Percentiles rank a stretch among this genome's conserved stretches.
Evolutionary conservation across 2,329 filamentous ascomycete species (phyloP).

Genomic region (Trichoderma atroviride): DNA sequence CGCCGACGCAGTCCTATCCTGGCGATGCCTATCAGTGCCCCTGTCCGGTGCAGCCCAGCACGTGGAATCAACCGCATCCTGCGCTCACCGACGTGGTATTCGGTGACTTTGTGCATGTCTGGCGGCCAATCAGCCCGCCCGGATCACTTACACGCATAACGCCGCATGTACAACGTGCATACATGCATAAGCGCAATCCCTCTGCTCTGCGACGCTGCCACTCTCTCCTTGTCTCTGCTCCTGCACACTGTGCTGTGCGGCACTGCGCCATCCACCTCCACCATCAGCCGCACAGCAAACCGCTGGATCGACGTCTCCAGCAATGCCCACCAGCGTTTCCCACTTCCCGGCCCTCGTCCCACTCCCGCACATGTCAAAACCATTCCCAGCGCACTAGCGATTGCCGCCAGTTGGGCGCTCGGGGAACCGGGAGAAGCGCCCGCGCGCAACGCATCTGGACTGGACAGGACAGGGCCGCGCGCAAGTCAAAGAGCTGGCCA

Average conservation of each 20-base stretch:
- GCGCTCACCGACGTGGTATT: slow-evolving; percentile 21
- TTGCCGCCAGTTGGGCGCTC: slow-evolving; percentile 22
- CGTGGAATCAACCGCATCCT: slow-evolving; percentile 12
- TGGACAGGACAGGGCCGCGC: not conserved
- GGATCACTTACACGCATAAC: slow-evolving; percentile 20
- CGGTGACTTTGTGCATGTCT: slow-evolving; percentile 17
- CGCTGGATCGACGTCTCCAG: slow-evolving; percentile 13
- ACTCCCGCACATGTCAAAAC: slow-evolving; percentile 25
- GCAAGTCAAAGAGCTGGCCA: not conserved
- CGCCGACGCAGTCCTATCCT: not conserved
- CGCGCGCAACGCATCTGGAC: slow-evolving; percentile 20
- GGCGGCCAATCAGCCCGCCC: slow-evolving; percentile 8
- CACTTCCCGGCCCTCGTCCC: slow-evolving; percentile 21
- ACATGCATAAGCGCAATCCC: slow-evolving; percentile 10
- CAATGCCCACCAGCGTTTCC: slow-evolving; percentile 8
- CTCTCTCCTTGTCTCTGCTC: too few relatives aligned
- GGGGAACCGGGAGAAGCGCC: slow-evolving; percentile 20
- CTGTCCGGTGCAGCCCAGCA: slow-evolving; percentile 4
- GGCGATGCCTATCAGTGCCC: slow-evolving; percentile 16
- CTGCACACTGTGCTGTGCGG: not conserved
- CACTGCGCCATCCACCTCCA: slow-evolving; percentile 3
- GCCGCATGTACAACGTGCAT: slow-evolving; percentile 9
- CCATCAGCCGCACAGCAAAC: slow-evolving; percentile 19
- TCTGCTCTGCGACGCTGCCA: not conserved
- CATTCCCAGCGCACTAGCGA: slow-evolving; percentile 25